Evolutionary conservation across 2,329 filamentous ascomycete genomes (phyloP).

Genomic region (Aschersonia sp.): DNA sequence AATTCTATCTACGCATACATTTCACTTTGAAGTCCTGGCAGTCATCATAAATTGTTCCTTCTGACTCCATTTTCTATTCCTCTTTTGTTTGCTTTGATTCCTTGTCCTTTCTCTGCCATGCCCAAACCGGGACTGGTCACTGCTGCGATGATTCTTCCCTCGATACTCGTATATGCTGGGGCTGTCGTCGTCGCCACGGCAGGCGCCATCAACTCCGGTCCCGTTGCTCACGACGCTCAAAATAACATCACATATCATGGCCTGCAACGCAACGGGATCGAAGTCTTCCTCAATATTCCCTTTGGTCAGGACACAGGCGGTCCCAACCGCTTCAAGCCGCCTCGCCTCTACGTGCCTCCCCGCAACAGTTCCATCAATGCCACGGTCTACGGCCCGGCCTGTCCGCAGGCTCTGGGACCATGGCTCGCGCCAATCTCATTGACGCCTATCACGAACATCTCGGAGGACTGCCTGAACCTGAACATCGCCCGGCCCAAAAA

Average conservation of each 20-base stretch:
- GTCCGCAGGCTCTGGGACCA: slow-evolving; percentile 23
- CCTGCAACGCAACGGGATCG: slow-evolving; percentile 25
- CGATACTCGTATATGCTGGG: no score
- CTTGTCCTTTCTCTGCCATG: background rate
- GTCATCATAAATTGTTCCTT: no score
- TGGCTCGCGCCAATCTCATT: slow-evolving; percentile 15
- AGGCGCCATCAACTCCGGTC: background rate
- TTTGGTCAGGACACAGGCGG: slow-evolving; percentile 32
- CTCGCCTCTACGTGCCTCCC: slow-evolving; percentile 16
- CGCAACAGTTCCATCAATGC: slow-evolving; percentile 21
- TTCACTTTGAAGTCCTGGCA: background rate
- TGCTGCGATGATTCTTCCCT: no score
- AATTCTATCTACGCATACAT: background rate
- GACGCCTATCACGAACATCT: slow-evolving; percentile 21
- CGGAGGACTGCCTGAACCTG: slow-evolving; percentile 21
- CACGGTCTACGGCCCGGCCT: slow-evolving; percentile 25
- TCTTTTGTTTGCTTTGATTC: background rate
- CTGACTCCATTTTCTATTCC: background rate
- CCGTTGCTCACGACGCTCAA: slow-evolving; percentile 7
- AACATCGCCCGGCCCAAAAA: slow-evolving; percentile 17
- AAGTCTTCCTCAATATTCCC: slow-evolving; percentile 31
- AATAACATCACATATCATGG: slow-evolving; percentile 25
- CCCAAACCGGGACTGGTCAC: background rate
- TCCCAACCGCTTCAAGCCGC: slow-evolving; percentile 29
- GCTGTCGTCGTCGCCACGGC: background rate